Base-by-base conservation (phyloP, 2,329 filamentous ascomycete genomes). In the Paracoccidioides lutzii region DNA sequence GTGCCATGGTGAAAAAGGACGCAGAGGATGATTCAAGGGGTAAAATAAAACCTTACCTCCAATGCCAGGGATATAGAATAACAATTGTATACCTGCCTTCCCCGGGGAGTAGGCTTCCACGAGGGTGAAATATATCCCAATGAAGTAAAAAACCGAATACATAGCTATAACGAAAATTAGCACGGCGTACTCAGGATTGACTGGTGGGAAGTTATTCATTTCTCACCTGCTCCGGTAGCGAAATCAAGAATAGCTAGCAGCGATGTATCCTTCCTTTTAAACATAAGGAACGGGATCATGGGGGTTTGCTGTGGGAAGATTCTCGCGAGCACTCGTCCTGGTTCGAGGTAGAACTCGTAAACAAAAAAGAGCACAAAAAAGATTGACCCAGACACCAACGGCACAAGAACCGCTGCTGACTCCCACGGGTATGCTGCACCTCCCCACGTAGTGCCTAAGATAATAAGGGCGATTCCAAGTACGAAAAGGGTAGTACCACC, bases 61-160 rank as follows among this genome's bases (percentile, higher is more conserved):
- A 7, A 86, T 69, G 0, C 84, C 83, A 0, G 83, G 83, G 0
- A 82, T 75, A 61, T 83, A 87, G 65, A 78, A 85, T 1, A 86
- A 68, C 9, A 87, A 71, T 57, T 82, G 76, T 0, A 76, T 63
- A 3, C 81, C 81, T 1, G 81, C 75, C 51, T 78, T 63, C 30
- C 75, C 76, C 33, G 70, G 73, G 33, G 60, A 66, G 58, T 79
- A 79, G 5, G 73, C 75, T 66, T 81, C 71, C 0, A 85, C 82
- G 14, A 84, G 69, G 1, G 80, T 79, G 65, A 86, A 87, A 66
- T 85, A 87, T 15, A 86, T 76, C 14, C 80, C 81, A 60, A 84
- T 80, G 61, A 86, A 87, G 66, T 87, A 87, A 60, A 86, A 79
- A 0, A 83, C 78, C 10, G 77, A 72, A 64, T 76, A 77, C 60